These are phyloP conservation scores for Esteya vermicola DNA, from an alignment of 2,329 filamentous ascomycete species.

Conservation along the genomic window DNA sequence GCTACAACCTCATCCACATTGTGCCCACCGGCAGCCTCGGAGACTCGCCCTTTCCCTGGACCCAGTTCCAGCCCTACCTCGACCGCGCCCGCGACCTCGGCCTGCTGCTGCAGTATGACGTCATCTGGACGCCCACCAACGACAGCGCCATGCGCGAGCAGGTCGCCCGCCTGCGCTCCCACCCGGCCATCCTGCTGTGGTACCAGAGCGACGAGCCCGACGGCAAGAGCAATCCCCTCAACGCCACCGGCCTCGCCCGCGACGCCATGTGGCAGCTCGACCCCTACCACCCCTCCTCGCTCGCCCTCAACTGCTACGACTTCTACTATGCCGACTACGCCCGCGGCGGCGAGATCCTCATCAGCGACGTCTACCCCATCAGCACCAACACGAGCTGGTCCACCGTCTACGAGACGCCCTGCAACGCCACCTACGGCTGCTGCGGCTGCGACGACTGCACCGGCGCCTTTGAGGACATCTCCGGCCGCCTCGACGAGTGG, in stretches of 20 bases:
- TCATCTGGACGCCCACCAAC: neutral
- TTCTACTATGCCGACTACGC: conserved; percentile 1
- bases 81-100: neutral
- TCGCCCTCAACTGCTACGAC: conserved; percentile 1
- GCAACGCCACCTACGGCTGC: conserved; percentile 1
- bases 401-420: neutral
- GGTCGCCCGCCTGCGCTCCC: neutral
- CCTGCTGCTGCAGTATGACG: neutral
- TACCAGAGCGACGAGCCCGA: conserved; percentile 2
- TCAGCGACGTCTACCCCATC: neutral
- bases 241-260: neutral
- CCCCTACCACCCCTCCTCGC: neutral
- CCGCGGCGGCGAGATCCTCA: neutral
- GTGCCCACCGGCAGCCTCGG: neutral
- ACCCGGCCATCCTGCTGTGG: neutral
- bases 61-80: neutral
- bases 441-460: neutral
- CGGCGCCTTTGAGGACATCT: neutral
- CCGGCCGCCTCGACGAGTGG: neutral
- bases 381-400: conserved; percentile 2
- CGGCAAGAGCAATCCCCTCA: neutral
- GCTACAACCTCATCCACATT: conserved; percentile 1
- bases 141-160: neutral
- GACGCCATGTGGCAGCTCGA: neutral
- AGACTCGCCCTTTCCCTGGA: neutral